A percentile compares a stretch with the other conserved stretches of the same genome.
phyloP scores from a whole-genome alignment of 1,284 basidiomycete species.

The Fomitopsis pinicola region DNA sequence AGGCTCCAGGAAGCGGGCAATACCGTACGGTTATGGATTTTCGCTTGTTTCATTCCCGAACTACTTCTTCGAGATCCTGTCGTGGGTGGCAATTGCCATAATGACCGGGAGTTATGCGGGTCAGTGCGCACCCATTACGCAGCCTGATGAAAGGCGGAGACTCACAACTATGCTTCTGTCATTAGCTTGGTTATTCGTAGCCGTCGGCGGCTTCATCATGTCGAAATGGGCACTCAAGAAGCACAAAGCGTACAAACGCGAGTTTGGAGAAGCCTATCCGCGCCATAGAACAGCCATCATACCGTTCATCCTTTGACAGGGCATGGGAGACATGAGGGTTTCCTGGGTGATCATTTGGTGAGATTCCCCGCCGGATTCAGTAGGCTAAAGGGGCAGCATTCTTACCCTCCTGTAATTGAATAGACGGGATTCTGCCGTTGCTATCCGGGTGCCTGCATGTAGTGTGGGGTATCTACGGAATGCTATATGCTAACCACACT shows the following conservation, averaged over 20 bases:
- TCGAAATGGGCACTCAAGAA: conserved; percentile 89
- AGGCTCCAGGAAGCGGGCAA: conserved; percentile 76
- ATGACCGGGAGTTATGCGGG: conserved; percentile 82
- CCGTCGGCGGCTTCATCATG: conserved; percentile 74
- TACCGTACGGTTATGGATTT: conserved; percentile 89
- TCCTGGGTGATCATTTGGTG: neutral
- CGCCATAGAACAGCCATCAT: conserved; percentile 74
- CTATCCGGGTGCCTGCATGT: neutral
- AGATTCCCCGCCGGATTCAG: neutral
- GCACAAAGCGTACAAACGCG: conserved; percentile 87
- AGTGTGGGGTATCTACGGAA: conserved; percentile 42
- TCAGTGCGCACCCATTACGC: conserved; percentile 33
- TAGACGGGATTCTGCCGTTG: neutral
- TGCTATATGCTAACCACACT: conserved; percentile 75
- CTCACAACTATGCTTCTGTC: neutral
- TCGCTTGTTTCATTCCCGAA: conserved; percentile 86
- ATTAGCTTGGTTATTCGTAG: conserved; percentile 70
- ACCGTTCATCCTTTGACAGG: conserved; percentile 59
- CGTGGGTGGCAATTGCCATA: conserved; percentile 70
- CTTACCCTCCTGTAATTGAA: neutral
- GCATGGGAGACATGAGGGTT: neutral
- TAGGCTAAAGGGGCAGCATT: neutral
- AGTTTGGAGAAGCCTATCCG: conserved; percentile 88
- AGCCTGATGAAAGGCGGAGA: neutral
- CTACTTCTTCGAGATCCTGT: conserved; percentile 90